Percentiles rank a stretch among this genome's conserved stretches.
These are phyloP conservation scores for Suhomyces choctaworum DNA, from an alignment of 1,139 yeast species.

Conservation along the genomic window DNA sequence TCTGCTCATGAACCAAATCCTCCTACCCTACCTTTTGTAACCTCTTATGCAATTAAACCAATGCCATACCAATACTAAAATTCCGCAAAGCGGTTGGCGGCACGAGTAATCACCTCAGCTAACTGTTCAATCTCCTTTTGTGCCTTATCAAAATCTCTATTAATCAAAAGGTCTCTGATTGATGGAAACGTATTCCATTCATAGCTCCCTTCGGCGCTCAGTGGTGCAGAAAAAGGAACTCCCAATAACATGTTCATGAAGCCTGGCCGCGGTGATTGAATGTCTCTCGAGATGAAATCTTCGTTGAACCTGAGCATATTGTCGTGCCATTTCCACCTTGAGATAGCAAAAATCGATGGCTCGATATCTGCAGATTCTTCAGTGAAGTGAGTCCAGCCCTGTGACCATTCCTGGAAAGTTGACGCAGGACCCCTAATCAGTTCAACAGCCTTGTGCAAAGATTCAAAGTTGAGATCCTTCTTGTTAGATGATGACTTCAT, in stretches of 20 bases:
- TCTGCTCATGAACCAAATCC: no score
- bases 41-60: no score
- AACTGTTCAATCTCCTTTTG: conserved; percentile 55
- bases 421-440: conserved; percentile 25
- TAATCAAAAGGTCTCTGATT: conserved; percentile 62
- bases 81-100: conserved; percentile 21
- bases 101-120: conserved; percentile 34
- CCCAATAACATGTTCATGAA: conserved; percentile 73
- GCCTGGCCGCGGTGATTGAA: conserved; percentile 57
- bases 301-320: conserved; percentile 58
- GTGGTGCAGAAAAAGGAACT: conserved; percentile 60
- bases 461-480: conserved; percentile 29
- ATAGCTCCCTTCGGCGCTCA: conserved; percentile 25
- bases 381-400: conserved; percentile 54
- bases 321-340: conserved; percentile 80
- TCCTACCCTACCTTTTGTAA: no score
- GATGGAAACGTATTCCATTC: conserved; percentile 76
- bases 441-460: conserved; percentile 26
- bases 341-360: conserved; percentile 67
- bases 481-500: conserved; percentile 10
- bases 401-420: conserved; percentile 44
- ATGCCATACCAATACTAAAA: no score
- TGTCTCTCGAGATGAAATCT: conserved; percentile 34
- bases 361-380: conserved; percentile 48
- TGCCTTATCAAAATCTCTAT: conserved; percentile 53